These are phyloP conservation scores for Termitomyces sp. DNA, from an alignment of 768 basidiomycete species.

Conservation along the genomic window DNA sequence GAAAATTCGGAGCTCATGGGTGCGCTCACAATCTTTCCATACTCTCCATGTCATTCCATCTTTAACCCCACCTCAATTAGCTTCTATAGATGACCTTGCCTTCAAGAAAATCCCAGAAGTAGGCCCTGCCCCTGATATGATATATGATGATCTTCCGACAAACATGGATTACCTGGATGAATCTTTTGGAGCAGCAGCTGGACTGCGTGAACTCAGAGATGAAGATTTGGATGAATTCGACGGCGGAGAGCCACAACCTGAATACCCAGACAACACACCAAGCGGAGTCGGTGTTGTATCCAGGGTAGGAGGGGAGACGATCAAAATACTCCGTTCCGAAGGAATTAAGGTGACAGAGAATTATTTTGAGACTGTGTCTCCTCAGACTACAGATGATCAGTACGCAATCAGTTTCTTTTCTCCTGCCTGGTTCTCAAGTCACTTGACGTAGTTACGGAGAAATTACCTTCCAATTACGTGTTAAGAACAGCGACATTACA, in stretches of 20 bases:
- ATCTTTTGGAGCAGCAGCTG: constrained; percentile 74
- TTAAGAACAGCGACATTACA: constrained; percentile 57
- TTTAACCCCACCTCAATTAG: constrained; percentile 24
- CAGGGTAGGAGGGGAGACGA: constrained; percentile 76
- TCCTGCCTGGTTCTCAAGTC: not conserved
- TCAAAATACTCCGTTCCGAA: constrained; percentile 63
- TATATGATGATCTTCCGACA: constrained; percentile 84
- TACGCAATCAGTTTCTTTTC: constrained; percentile 22
- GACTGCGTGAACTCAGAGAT: constrained; percentile 64
- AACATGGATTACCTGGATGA: constrained; percentile 86
- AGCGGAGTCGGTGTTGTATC: constrained; percentile 43
- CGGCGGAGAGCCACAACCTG: constrained; percentile 22
- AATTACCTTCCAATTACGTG: constrained; percentile 44
- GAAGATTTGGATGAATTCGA: constrained; percentile 72
- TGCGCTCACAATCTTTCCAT: constrained; percentile 13
- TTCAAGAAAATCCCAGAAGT: constrained; percentile 74
- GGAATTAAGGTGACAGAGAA: constrained; percentile 69
- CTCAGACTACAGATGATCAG: constrained; percentile 43
- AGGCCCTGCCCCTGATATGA: constrained; percentile 79
- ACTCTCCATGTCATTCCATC: not conserved
- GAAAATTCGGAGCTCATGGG: constrained; percentile 28
- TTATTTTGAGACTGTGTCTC: constrained; percentile 62
- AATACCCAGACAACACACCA: constrained; percentile 19
- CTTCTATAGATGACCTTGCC: constrained; percentile 77
- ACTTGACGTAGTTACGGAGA: constrained; percentile 31